Evolutionary conservation across 352 stramenopile species (phyloP), one percentile per base, ranked within the genome.

Genomic region (Globisporangium spiculum): DNA sequence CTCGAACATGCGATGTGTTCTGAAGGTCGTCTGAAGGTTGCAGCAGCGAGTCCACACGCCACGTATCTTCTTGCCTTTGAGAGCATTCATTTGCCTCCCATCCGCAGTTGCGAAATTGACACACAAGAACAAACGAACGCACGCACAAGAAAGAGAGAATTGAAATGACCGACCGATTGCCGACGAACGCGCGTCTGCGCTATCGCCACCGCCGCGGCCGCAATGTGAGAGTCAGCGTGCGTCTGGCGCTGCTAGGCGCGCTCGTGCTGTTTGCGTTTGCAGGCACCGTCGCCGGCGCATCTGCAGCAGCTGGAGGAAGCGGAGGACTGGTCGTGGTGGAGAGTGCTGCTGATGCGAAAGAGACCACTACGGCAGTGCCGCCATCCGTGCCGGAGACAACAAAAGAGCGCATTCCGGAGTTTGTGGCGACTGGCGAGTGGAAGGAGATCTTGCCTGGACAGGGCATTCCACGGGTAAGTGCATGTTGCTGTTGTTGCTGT

Each of bases 391-490:
- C 61, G 12, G 16, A 12, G 8, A 58, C 61, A 8, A 27, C 50
- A n/a, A 48, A 72, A 18, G 55, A 66, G 16, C 18, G 53, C 16
- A 63, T 76, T 57, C 80, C 80, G 0, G 82, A 90, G 62, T 94
- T 94, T 68, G 73, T 86, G 12, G 79, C 86, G 8, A 90, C 83
- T 1, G 24, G 75, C 3, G 81, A 87, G 36, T 90, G 81, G 81
- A 76, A 90, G 61, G 76, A 86, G 65, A 80, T 90, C 63, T 64
- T 86, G 32, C 76, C 76, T 5, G 75, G 78, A 64, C 78, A 90
- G 70, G 78, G 76, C 10, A 76, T 96, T 16, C 86, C 88, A 20
- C 73, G 74, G 48, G 86, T 93, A 56, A 55, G 77, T 74, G 0
- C 5, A 38, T 27, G 5, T 6, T 65, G 54, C 26, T 36, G 56